Evolutionary conservation across 768 basidiomycete species (phyloP), one percentile per base, ranked within the genome.

Genomic region (Mycena rebaudengoi): DNA sequence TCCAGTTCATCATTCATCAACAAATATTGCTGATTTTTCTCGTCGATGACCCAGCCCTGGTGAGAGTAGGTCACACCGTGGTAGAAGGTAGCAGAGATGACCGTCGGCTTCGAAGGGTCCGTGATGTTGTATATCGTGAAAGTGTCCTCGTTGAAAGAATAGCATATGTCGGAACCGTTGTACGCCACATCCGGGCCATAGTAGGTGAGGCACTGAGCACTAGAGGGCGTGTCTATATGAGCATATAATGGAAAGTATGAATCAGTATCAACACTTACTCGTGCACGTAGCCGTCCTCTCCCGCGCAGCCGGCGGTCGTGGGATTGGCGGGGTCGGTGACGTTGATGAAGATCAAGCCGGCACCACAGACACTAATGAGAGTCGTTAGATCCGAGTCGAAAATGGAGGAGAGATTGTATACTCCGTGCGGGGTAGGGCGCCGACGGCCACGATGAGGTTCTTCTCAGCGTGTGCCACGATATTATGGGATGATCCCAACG

Each of bases 21-120:
- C 28, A 75, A 67, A 62, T 71, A 76, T 20, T 52, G 44, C 64
- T 76, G 75, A 48, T 72, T 58, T 26, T 64, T 53, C 61, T 68
- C 69, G 41, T 75, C 73, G 30, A 74, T 60, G 29, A 76, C 73
- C 73, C 72, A 76, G 45, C 75, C 75, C 61, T 76, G 75, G 68
- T 76, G 75, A 28, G 73, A 70, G 66, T 76, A 76, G 48, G 64
- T 65, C 12, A 73, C 75, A 45, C 75, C 75, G 39, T 71, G 70
- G 67, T 76, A 76, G 16, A 69, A 55, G 11, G 74, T 75, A 1
- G 68, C 61, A 6, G 74, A 75, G 64, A 76, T 73, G 60, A 76
- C 67, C 5, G 55, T 41, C 8, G 74, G 60, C 35, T 63, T 64
- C 12, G 66, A 44, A 52, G 63, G 68, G 52, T 70, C 57, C 29